phyloP scores from a whole-genome alignment of 2,329 filamentous ascomycete species.

The Diplodia corticola region DNA sequence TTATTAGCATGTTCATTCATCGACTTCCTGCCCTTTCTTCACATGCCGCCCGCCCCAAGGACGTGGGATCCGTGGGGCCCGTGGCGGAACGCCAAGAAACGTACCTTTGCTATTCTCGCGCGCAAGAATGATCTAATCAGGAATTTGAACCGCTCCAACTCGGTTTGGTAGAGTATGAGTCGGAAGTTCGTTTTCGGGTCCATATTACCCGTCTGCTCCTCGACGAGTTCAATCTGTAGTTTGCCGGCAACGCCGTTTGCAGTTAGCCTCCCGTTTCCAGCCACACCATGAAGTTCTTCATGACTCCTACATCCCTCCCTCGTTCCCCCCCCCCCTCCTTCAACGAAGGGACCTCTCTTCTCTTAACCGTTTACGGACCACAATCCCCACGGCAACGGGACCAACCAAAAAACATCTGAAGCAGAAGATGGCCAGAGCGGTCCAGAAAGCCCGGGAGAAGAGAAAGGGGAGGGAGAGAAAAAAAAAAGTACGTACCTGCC shows the following conservation, averaged over 20 bases:
- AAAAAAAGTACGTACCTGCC: slow-evolving; percentile 35
- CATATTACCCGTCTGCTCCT: slow-evolving; percentile 73
- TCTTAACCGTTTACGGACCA: neutral
- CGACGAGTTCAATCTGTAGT: slow-evolving; percentile 51
- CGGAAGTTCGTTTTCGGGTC: slow-evolving; percentile 90
- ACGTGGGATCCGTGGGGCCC: too few species aligned
- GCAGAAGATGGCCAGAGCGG: too few species aligned
- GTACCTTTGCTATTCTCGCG: slow-evolving; percentile 81
- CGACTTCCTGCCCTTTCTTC: neutral
- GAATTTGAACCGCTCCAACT: slow-evolving; percentile 92
- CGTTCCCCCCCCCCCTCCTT: neutral
- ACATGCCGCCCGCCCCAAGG: too few species aligned
- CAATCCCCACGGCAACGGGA: neutral
- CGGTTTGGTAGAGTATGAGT: slow-evolving; percentile 93
- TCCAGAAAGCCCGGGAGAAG: neutral
- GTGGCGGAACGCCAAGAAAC: neutral
- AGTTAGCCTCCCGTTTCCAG: slow-evolving; percentile 12
- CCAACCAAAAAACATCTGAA: too few species aligned
- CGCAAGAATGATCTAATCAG: slow-evolving; percentile 80
- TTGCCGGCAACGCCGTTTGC: neutral
- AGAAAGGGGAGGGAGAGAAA: neutral
- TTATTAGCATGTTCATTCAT: neutral
- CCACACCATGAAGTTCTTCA: neutral
- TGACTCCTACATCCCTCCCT: neutral
- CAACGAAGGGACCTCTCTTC: neutral